Percentiles rank a stretch among this genome's conserved stretches.
These are phyloP conservation scores for Nannochloropsis oceanica DNA, from an alignment of 108 stramenopile genomes.

Conservation along the genomic window DNA sequence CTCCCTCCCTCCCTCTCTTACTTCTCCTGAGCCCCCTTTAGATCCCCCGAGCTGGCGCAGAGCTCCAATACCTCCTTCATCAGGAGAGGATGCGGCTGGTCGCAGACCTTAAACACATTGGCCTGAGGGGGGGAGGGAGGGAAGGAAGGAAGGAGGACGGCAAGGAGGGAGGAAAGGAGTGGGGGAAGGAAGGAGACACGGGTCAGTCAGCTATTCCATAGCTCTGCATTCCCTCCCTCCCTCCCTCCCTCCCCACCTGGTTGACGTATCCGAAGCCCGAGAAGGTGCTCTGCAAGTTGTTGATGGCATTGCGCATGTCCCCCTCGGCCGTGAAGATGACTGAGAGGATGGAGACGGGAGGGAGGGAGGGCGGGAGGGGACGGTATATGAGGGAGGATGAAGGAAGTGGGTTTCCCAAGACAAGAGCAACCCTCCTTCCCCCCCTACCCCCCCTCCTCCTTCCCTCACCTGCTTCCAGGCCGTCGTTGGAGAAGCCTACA, in stretches of 20 bases:
- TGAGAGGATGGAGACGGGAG: not conserved
- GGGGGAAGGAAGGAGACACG: not conserved
- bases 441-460: not conserved
- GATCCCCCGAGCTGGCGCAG: constrained; percentile 44
- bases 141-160: not conserved
- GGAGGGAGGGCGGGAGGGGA: not conserved
- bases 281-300: constrained; percentile 86
- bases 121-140: not conserved
- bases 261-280: constrained; percentile 67
- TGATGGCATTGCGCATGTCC: constrained; percentile 96
- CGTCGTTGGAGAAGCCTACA: constrained; percentile 40
- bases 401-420: not conserved
- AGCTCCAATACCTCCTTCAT: constrained; percentile 57
- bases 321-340: constrained; percentile 94
- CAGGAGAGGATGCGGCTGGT: constrained; percentile 93
- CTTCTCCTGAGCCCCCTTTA: constrained; percentile 43
- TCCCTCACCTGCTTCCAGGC: not conserved
- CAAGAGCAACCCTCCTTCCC: not conserved
- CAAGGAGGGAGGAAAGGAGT: not conserved
- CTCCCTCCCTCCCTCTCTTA: constrained; percentile 47
- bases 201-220: not conserved
- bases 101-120: constrained; percentile 94
- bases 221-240: not conserved
- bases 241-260: constrained; percentile 24
- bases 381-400: not conserved